Conservation (phyloP, 805 yeast species). For the Nakazawaea holstii region DNA sequence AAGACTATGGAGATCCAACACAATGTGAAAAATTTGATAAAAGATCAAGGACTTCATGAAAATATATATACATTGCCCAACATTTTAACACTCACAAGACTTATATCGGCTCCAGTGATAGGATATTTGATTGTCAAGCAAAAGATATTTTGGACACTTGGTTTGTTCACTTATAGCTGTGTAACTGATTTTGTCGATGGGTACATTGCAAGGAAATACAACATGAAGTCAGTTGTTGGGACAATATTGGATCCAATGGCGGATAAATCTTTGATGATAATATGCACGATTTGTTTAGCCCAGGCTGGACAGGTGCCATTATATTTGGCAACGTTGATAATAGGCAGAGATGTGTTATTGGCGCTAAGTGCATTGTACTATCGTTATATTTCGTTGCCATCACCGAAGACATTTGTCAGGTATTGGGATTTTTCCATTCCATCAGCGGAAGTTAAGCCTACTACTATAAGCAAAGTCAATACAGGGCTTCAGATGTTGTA, state of each 20-base stretch:
- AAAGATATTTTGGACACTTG: constrained; percentile 58
- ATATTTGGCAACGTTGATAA: constrained; percentile 58
- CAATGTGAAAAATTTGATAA: constrained; percentile 25
- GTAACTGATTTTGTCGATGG: constrained; percentile 93
- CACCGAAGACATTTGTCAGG: constrained; percentile 66
- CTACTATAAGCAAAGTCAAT: constrained; percentile 78
- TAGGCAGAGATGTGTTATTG: constrained; percentile 79
- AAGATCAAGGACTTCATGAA: constrained; percentile 37
- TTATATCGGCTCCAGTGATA: constrained; percentile 77
- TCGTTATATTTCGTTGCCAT: constrained; percentile 67
- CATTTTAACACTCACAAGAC: constrained; percentile 71
- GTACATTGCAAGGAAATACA: constrained; percentile 74
- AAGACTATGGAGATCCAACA: constrained; percentile 19
- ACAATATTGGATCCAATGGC: constrained; percentile 94
- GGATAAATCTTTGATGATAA: constrained; percentile 85
- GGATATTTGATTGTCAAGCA: constrained; percentile 73
- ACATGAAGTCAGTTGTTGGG: constrained; percentile 77
- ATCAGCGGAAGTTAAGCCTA: constrained; percentile 85
- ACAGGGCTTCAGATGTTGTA: constrained; percentile 92
- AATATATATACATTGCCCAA: constrained; percentile 83
- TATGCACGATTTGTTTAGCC: constrained; percentile 74
- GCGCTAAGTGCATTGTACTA: constrained; percentile 68
- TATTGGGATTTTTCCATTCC: constrained; percentile 78
- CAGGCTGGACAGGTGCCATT: constrained; percentile 66
- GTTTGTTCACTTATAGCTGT: constrained; percentile 78